Percentiles rank a stretch among this genome's conserved stretches.
These are phyloP conservation scores for Podospora pseudopauciseta DNA, from an alignment of 495 filamentous ascomycete genomes.

Conservation along the genomic window DNA sequence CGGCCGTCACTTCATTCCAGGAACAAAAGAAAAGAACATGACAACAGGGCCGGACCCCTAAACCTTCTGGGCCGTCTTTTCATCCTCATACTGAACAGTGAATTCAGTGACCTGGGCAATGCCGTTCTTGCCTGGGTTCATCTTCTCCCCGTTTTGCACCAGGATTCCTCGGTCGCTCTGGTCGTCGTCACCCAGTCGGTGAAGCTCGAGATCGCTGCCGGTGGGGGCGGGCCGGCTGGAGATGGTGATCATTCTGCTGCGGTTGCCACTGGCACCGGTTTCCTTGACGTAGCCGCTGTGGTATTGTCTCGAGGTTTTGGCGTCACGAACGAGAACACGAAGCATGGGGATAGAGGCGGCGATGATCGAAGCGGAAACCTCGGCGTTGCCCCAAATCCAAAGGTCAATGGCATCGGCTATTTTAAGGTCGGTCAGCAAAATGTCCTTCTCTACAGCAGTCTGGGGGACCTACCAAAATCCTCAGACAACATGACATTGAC, in stretches of 20 bases:
- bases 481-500: constrained; percentile 14
- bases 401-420: constrained; percentile 16
- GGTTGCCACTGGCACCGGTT: constrained; percentile 3
- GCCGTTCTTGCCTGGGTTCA: neutral
- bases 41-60: too few relatives aligned
- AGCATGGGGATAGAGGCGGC: constrained; percentile 31
- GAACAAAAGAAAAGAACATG: too few relatives aligned
- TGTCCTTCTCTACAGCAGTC: neutral
- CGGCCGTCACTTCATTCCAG: too few relatives aligned
- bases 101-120: constrained; percentile 16
- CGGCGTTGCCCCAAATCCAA: constrained; percentile 22
- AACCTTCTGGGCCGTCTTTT: neutral
- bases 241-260: constrained; percentile 15
- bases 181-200: constrained; percentile 12
- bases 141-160: neutral
- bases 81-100: constrained; percentile 9
- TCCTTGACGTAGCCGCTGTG: constrained; percentile 10
- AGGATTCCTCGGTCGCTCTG: constrained; percentile 14
- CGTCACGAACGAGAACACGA: constrained; percentile 26
- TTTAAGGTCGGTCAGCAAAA: neutral
- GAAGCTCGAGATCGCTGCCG: constrained; percentile 9
- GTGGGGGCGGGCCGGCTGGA: neutral
- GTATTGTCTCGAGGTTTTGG: constrained; percentile 9
- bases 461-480: constrained; percentile 14
- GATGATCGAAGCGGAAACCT: constrained; percentile 25